phyloP scores from a whole-genome alignment of 257 asterid genomes.

The Rhazya stricta region DNA sequence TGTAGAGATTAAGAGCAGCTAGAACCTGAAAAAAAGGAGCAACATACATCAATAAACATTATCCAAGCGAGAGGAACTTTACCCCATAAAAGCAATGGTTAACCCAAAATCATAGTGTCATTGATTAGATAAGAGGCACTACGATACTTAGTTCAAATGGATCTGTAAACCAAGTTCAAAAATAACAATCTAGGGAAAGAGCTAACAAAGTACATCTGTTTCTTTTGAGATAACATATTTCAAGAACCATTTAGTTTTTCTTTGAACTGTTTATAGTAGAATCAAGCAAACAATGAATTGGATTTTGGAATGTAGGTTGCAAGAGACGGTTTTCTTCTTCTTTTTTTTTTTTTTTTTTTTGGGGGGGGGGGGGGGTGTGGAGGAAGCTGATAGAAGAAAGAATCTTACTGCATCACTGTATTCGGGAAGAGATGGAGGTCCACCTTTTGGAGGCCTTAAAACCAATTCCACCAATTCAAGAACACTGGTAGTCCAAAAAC shows the following conservation, averaged over 20 bases:
- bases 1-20: slow-evolving; percentile 80
- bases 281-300: not conserved
- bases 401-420: slow-evolving; percentile 69
- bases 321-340: no score
- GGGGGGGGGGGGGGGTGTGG: not conserved
- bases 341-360: no score
- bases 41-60: not conserved
- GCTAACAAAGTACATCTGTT: not conserved
- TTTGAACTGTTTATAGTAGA: not conserved
- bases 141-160: not conserved
- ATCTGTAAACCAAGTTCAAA: not conserved
- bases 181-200: not conserved
- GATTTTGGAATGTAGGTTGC: not conserved
- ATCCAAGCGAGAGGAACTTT: not conserved
- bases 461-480: slow-evolving; percentile 71
- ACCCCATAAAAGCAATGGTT: no score
- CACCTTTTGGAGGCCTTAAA: slow-evolving; percentile 77
- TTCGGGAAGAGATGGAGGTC: slow-evolving; percentile 89
- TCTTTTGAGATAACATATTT: not conserved
- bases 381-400: slow-evolving; percentile 16
- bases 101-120: not conserved
- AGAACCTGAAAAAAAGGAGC: slow-evolving; percentile 54
- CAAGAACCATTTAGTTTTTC: not conserved
- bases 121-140: not conserved
- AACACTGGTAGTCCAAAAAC: slow-evolving; percentile 61